Evolutionary conservation across 768 basidiomycete genomes (phyloP).

Genomic region (Hericium rajendrae): DNA sequence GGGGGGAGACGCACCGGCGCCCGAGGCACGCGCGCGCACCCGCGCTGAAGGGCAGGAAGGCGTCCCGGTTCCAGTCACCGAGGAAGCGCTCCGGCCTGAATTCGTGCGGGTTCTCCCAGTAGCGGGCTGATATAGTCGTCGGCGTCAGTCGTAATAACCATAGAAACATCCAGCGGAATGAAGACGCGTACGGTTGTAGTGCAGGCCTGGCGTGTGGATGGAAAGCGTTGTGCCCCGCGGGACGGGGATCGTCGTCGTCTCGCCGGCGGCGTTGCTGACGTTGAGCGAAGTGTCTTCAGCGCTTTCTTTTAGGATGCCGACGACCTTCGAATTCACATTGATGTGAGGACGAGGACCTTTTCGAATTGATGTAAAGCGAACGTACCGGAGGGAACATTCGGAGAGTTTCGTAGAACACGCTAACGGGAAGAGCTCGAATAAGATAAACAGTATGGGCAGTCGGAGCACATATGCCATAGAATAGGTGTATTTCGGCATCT

Average conservation of each 20-base stretch:
- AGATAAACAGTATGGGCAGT: neutral
- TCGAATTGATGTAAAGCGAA: neutral
- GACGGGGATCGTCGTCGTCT: constrained; percentile 29
- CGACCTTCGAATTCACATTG: constrained; percentile 28
- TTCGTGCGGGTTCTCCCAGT: constrained; percentile 42
- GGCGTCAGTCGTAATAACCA: neutral
- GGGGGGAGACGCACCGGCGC: constrained; percentile 4
- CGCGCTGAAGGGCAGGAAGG: constrained; percentile 23
- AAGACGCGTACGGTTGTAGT: constrained; percentile 36
- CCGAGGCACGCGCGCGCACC: constrained; percentile 17
- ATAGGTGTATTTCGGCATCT: constrained; percentile 13
- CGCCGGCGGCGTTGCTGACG: constrained; percentile 26
- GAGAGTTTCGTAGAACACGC: constrained; percentile 41
- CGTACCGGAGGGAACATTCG: constrained; percentile 25
- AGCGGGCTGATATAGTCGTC: constrained; percentile 29
- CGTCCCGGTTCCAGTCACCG: constrained; percentile 23
- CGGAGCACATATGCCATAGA: constrained; percentile 10
- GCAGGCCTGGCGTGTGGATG: constrained; percentile 31
- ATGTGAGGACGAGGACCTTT: neutral
- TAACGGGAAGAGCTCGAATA: constrained; percentile 7
- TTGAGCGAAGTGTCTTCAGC: constrained; percentile 38
- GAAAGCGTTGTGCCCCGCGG: constrained; percentile 32
- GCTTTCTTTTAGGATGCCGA: constrained; percentile 33
- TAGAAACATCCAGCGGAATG: neutral
- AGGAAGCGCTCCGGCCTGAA: constrained; percentile 33